Base-by-base conservation (phyloP, 306 rosid genomes). In the Astragalus membranaceus region DNA sequence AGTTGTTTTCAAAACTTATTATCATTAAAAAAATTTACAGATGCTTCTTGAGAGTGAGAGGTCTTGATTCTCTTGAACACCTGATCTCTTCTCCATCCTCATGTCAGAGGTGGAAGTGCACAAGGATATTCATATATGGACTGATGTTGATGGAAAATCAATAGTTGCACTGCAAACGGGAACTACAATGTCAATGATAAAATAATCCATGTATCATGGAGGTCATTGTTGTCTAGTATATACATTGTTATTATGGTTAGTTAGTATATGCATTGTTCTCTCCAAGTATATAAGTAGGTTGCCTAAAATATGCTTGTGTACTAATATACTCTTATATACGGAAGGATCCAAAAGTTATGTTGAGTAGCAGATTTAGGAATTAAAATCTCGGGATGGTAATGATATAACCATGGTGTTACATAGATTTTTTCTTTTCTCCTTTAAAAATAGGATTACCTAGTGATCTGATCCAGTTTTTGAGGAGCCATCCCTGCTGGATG, bases 271-370 rank as follows among this genome's bases (percentile, higher is more conserved):
- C 16, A 42, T 72, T 49, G 20, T 9, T 13, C 44, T 62, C 55
- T 50, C 26, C 37, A 33, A 2, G 37, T 33, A 33, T 33, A 4
- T 5, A 33, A 33, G 3, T 20, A 33, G 6, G 37, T 33, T 3
- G 9, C 35, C 26, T 33, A 1, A 1, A 10, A 43, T 5, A 43
- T 5, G 2, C 49, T 43, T 35, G 20, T 47, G 33, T 55, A 16
- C 66, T 12, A 36, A 46, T 55, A 32, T 10, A 26, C 36, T 16
- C 35, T 51, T 50, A 15, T 49, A 39, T 0, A n/a, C n/a, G n/a
- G 35, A 55, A 51, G 60, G 46, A 50, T 42, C 64, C 64, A 69
- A 35, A 69, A 76, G 37, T 30, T 60, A 48, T 52, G 54, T 67
- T 50, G 52, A 68, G 2, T 20, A 46, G 48, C 52, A 44, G 60